Conservation (phyloP, 179 eudicot species). For the Spergularia azorica region DNA sequence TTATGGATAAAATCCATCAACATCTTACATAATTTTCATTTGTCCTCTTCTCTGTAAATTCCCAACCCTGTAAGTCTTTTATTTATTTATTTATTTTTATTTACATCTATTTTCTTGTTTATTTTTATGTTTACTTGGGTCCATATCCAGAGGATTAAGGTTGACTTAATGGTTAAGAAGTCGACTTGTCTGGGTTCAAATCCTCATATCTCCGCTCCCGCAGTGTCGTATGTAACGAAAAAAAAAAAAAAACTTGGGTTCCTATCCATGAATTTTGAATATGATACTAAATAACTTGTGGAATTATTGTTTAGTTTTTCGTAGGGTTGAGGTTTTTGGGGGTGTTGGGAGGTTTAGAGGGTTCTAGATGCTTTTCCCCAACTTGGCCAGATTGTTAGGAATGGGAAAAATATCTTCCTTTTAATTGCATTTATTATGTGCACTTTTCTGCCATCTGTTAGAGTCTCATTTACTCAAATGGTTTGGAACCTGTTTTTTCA, state of each 20-base stretch:
- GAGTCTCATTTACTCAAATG: conserved; percentile 9
- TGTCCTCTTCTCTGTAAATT: conserved; percentile 18
- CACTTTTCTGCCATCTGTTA: conserved; percentile 20
- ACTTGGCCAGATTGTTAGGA: conserved; percentile 23
- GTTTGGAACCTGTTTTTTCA: background rate
- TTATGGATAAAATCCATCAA: conserved; percentile 31
- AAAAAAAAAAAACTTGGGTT: background rate
- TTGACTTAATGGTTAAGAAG: no score
- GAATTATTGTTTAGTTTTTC: background rate
- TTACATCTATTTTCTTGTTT: conserved; percentile 1
- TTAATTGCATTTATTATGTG: conserved; percentile 16
- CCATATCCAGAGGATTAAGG: no score
- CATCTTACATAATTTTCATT: conserved; percentile 31
- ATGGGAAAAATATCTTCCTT: conserved; percentile 24
- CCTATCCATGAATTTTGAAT: no score
- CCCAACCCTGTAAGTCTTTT: background rate
- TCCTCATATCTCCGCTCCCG: no score
- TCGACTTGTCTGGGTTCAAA: no score
- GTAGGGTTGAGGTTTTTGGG: background rate
- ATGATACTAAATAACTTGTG: no score
- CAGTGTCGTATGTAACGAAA: no score
- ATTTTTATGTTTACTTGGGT: background rate
- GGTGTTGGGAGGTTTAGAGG: background rate
- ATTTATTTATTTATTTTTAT: no score
- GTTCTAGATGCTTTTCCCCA: conserved; percentile 19